A percentile compares a stretch with the other conserved stretches of the same genome.
These are phyloP conservation scores for Kurtzmaniella quercitrusa DNA, from an alignment of 1,139 yeast genomes.

Conservation along the genomic window DNA sequence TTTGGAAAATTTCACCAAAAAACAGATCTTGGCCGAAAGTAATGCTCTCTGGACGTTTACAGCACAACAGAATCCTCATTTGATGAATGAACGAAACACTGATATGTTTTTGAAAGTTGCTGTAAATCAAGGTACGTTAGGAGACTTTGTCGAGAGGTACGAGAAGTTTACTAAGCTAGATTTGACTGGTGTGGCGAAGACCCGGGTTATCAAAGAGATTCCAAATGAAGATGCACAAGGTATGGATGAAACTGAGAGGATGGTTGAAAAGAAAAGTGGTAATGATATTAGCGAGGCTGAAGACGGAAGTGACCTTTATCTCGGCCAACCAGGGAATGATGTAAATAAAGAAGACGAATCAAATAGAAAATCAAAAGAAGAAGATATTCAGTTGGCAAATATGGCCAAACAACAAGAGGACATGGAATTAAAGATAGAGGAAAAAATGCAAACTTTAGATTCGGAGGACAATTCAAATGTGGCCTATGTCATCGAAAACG, in stretches of 20 bases:
- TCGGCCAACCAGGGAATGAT: slow-evolving; percentile 8
- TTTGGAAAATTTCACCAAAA: slow-evolving; percentile 30
- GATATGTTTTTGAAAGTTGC: slow-evolving; percentile 55
- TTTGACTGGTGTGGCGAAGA: slow-evolving; percentile 18
- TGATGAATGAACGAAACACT: slow-evolving; percentile 39
- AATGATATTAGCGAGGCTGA: background rate
- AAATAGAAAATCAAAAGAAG: slow-evolving; percentile 5
- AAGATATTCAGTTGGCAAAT: slow-evolving; percentile 7
- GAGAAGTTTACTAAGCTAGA: slow-evolving; percentile 44
- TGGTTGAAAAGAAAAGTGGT: background rate
- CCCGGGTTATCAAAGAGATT: slow-evolving; percentile 10
- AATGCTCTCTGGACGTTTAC: slow-evolving; percentile 70
- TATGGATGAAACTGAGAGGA: slow-evolving; percentile 8
- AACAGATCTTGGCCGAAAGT: slow-evolving; percentile 65
- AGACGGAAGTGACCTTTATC: background rate
- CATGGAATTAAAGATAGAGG: slow-evolving; percentile 9
- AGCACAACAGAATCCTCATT: slow-evolving; percentile 34
- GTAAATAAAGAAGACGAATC: slow-evolving; percentile 20
- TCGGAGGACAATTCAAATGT: background rate
- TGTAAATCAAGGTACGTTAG: slow-evolving; percentile 39
- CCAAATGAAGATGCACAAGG: slow-evolving; percentile 8
- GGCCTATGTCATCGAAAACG: background rate
- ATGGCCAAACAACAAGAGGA: slow-evolving; percentile 8
- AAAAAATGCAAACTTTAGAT: background rate
- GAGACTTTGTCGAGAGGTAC: slow-evolving; percentile 51